Evolutionary conservation across 805 yeast genomes (phyloP).

Genomic region (Saccharomyces kudriavzevii): DNA sequence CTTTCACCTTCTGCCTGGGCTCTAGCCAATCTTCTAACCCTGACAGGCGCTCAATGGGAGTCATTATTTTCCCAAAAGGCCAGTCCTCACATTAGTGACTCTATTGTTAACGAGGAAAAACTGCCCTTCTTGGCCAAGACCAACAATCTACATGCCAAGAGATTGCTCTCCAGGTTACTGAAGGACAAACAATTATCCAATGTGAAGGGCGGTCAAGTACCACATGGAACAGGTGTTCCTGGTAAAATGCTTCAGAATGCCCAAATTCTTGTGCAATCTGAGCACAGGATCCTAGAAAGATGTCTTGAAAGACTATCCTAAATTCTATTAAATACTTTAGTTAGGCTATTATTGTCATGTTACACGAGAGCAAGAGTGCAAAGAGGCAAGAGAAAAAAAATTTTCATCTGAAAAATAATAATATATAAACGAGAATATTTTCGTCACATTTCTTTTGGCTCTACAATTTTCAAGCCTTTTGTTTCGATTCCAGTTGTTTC

Average conservation of each 20-base stretch:
- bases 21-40: constrained; percentile 30
- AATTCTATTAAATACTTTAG: background rate
- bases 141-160: background rate
- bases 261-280: constrained; percentile 10
- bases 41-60: constrained; percentile 23
- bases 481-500: background rate
- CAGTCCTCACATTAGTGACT: background rate
- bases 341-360: background rate
- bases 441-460: background rate
- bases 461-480: no score
- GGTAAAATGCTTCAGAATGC: constrained; percentile 19
- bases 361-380: background rate
- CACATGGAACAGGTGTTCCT: constrained; percentile 14
- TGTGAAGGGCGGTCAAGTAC: constrained; percentile 8
- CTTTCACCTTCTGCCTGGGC: constrained; percentile 41
- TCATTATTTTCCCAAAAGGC: background rate
- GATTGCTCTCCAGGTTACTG: background rate
- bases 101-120: background rate
- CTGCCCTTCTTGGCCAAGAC: background rate
- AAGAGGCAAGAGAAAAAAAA: background rate
- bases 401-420: background rate
- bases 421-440: background rate
- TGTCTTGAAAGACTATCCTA: background rate
- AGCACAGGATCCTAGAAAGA: background rate
- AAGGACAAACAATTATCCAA: background rate